These are phyloP conservation scores for Daldinia bambusicola DNA, from an alignment of 495 filamentous ascomycete genomes.

Conservation along the genomic window DNA sequence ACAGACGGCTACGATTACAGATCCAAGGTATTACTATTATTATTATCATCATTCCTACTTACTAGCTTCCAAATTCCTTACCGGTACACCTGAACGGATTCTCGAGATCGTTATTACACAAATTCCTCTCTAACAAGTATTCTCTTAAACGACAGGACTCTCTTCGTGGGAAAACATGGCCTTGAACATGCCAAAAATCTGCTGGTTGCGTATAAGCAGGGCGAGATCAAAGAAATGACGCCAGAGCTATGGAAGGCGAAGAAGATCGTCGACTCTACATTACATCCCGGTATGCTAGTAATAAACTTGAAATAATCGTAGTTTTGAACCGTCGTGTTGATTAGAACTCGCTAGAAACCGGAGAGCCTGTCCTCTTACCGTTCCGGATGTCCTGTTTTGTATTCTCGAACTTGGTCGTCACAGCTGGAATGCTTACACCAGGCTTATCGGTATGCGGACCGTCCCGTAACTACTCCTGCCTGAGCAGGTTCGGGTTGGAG, in stretches of 20 bases:
- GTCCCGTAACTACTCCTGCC: slow-evolving; percentile 1
- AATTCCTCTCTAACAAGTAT: slow-evolving; percentile 21
- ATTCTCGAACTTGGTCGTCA: slow-evolving; percentile 92
- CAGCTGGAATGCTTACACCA: slow-evolving; percentile 97
- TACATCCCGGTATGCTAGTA: slow-evolving; percentile 79
- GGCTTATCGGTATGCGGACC: slow-evolving; percentile 67
- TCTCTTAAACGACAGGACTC: slow-evolving; percentile 65
- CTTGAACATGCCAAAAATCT: slow-evolving; percentile 85
- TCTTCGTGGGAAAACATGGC: slow-evolving; percentile 76
- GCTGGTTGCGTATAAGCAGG: slow-evolving; percentile 83
- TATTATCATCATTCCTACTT: no score
- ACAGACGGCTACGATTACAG: slow-evolving; percentile 88
- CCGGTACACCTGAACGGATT: background rate
- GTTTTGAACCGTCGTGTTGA: slow-evolving; percentile 36
- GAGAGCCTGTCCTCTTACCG: slow-evolving; percentile 88
- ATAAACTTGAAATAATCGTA: slow-evolving; percentile 5
- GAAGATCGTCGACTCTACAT: slow-evolving; percentile 93
- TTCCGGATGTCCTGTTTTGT: slow-evolving; percentile 98
- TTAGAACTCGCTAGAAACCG: slow-evolving; percentile 73
- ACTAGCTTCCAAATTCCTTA: slow-evolving; percentile 10
- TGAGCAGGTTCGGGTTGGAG: background rate
- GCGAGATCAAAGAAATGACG: slow-evolving; percentile 79
- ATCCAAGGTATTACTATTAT: slow-evolving; percentile 80
- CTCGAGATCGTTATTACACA: background rate
- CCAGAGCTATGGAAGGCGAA: slow-evolving; percentile 94